Evolutionary conservation across 1,284 basidiomycete species (phyloP).

Genomic region (Cutaneotrichosporon cavernicola): DNA sequence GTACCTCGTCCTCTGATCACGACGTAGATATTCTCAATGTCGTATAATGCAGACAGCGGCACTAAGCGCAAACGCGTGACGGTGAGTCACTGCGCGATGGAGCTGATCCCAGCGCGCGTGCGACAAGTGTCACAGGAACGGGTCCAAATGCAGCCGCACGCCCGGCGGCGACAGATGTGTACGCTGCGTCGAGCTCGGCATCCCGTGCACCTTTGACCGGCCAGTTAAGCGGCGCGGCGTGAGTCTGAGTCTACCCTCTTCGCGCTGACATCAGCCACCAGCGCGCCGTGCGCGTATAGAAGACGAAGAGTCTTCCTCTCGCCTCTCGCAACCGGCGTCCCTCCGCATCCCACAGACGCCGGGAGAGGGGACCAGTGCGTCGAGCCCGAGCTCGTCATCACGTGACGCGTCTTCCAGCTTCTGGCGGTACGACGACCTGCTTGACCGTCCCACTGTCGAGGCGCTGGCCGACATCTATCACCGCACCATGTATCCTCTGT

Average conservation of each 20-base stretch:
- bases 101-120: constrained; percentile 5
- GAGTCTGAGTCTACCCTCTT: not conserved
- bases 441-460: not conserved
- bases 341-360: not conserved
- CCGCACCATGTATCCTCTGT: constrained; percentile 4
- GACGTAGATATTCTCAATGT: not conserved
- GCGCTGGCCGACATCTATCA: constrained; percentile 1
- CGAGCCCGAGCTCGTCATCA: not conserved
- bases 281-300: not conserved
- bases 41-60: not conserved
- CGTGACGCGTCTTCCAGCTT: not conserved
- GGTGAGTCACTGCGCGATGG: not conserved
- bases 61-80: constrained; percentile 5
- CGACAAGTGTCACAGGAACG: constrained; percentile 8
- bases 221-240: constrained; percentile 6
- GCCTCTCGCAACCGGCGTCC: not conserved
- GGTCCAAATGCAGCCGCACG: constrained; percentile 4
- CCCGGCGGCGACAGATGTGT: not conserved
- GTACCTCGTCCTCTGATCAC: not conserved
- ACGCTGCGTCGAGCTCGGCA: constrained; percentile 2
- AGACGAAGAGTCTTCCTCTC: not conserved
- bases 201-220: constrained; percentile 3
- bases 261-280: constrained; percentile 2
- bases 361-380: not conserved
- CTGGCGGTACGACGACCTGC: constrained; percentile 4